phyloP scores from a whole-genome alignment of 495 filamentous ascomycete genomes.

The Lepraria neglecta region DNA sequence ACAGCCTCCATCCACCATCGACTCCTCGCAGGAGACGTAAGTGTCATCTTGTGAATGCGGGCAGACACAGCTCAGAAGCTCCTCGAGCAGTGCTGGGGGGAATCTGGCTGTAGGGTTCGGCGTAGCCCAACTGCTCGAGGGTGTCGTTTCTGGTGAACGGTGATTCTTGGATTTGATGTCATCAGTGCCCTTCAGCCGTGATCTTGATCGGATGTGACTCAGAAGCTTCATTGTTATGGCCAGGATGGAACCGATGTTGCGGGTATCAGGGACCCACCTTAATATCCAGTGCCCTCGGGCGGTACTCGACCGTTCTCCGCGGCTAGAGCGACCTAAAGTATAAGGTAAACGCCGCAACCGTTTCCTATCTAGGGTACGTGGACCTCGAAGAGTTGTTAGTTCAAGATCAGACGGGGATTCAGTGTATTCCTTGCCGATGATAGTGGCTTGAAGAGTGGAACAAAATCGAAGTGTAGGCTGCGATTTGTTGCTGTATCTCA shows the following conservation, averaged over 20 bases:
- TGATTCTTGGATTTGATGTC: conserved; percentile 10
- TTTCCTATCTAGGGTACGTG: no score
- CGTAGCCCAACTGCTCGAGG: neutral
- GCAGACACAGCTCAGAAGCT: conserved; percentile 75
- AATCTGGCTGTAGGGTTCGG: conserved; percentile 48
- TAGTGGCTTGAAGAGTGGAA: no score
- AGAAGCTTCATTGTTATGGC: conserved; percentile 40
- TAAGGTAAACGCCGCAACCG: no score
- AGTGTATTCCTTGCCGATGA: no score
- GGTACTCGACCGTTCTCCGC: no score
- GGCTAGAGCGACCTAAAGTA: no score
- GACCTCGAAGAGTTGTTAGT: no score
- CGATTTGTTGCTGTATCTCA: no score
- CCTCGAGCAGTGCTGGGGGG: conserved; percentile 56
- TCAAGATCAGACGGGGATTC: no score
- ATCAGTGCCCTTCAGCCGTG: conserved; percentile 32
- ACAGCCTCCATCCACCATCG: conserved; percentile 74
- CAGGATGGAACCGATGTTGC: conserved; percentile 9
- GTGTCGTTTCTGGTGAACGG: neutral
- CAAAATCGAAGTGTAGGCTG: no score
- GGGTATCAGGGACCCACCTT: neutral
- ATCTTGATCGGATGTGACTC: conserved; percentile 38
- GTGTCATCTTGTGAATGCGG: conserved; percentile 72
- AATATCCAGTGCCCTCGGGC: no score
- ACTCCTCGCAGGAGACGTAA: conserved; percentile 77